Evolutionary conservation across 139 green algal genomes (phyloP).

Genomic region (Deuterostichococcus epilithicus): DNA sequence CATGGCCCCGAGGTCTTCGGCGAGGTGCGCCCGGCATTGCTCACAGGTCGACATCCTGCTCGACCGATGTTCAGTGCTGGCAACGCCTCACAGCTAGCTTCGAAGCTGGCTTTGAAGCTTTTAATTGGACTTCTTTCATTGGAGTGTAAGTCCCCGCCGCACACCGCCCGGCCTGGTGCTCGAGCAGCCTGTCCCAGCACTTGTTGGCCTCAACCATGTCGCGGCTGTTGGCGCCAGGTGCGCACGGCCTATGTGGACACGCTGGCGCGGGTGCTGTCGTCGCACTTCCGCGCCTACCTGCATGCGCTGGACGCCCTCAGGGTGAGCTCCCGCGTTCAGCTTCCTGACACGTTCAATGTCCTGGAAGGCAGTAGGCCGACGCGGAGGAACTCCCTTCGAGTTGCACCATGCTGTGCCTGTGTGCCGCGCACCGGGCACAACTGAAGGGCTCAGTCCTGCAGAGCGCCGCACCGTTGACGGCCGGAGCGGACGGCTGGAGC

Average conservation of each 20-base stretch:
- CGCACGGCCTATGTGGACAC: slow-evolving; percentile 72
- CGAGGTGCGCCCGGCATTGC: slow-evolving; percentile 62
- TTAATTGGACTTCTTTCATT: too few species aligned
- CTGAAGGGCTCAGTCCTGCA: too few species aligned
- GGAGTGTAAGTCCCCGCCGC: background rate
- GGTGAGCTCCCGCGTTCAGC: slow-evolving; percentile 7
- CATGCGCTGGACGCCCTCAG: slow-evolving; percentile 67
- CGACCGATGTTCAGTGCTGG: too few species aligned
- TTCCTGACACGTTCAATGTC: background rate
- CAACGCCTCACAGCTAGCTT: too few species aligned
- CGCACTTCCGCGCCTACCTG: slow-evolving; percentile 89
- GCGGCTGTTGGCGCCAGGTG: slow-evolving; percentile 38
- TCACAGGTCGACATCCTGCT: too few species aligned
- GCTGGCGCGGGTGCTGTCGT: slow-evolving; percentile 71
- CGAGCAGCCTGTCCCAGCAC: background rate
- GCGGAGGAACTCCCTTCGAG: slow-evolving; percentile 12
- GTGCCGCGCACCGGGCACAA: too few species aligned
- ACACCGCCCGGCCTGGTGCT: background rate
- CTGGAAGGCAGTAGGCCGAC: background rate
- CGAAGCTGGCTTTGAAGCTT: background rate
- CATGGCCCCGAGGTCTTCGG: slow-evolving; percentile 68
- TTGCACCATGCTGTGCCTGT: too few species aligned
- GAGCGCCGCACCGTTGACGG: too few species aligned
- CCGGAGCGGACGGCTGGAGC: too few species aligned
- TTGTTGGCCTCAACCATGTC: background rate